Percentiles rank a stretch among this genome's conserved stretches.
phyloP scores from a whole-genome alignment of 495 filamentous ascomycete genomes.

The Tuber calosporum region DNA sequence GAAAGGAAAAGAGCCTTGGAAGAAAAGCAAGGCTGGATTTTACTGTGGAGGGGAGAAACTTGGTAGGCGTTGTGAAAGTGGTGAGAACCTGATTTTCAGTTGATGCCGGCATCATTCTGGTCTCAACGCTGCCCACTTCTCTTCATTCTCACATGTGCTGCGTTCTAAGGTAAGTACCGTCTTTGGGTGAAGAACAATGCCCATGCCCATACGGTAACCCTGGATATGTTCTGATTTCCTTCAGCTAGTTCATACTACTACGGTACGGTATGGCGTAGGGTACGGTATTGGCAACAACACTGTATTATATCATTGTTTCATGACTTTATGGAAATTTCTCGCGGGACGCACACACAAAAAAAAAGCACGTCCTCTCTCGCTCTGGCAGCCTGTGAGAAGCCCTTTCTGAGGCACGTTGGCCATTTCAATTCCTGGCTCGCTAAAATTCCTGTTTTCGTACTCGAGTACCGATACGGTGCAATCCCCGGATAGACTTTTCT shows the following conservation, averaged over 20 bases:
- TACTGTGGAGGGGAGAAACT: not conserved
- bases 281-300: not conserved
- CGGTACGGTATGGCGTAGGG: not conserved
- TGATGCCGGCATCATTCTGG: not conserved
- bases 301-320: not conserved
- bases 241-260: not conserved
- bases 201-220: not conserved
- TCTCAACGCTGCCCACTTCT: not conserved
- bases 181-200: not conserved
- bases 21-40: not conserved
- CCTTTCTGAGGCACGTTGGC: not conserved
- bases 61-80: not conserved
- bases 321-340: not conserved
- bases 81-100: not conserved
- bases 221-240: not conserved
- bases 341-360: not conserved
- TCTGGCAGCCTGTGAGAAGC: not conserved
- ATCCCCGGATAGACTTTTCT: not conserved
- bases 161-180: not conserved
- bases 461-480: too few species aligned
- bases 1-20: not conserved
- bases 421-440: not conserved
- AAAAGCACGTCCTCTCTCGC: not conserved
- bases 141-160: not conserved
- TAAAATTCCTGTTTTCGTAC: not conserved